Evolutionary conservation across 179 eudicot species (phyloP), one percentile per base, ranked within the genome.

Genomic region (Corrigiola litoralis): DNA sequence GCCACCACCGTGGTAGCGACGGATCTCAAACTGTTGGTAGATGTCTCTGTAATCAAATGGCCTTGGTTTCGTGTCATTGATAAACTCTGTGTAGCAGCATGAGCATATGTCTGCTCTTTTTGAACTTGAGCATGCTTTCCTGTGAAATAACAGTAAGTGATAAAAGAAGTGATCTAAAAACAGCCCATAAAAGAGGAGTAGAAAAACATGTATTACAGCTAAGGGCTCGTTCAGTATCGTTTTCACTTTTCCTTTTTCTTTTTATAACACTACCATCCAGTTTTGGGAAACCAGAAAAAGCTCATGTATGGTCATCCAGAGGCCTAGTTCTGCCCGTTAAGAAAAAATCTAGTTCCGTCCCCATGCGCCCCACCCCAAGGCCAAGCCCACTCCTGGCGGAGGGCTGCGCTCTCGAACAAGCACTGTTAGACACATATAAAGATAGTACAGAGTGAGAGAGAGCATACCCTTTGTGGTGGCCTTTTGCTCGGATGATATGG

Each of bases 1-100:
- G 38, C 86, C 86, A 24, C 89, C 88, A 6, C 76, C 74, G 31
- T 69, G 77, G 70, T 84, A 75, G 10, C 75, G 79, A 1, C 68
- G 80, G 44, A 90, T 88, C 72, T 90, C 95, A 40, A 90, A 66
- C 42, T 88, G 95, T 65, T 90, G 97, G 73, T 88, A 90, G 46
- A 80, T 76, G 79, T 90, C 95, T 65, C 82, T 76, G 65, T 80
- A 75, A 70, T 90, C 82, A 56, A 90, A 81, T 21, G 75, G 79
- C 59, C 75, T 74, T 20, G 86, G 91, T 34, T 81, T 85, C 23
- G 70, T 38, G 57, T 85, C 92, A 21, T 33, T 61, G 45, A 75
- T 75, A 50, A 55, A 61, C 41, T 73, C 62, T n/a, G 61, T 51
- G 50, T 75, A 79, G 75, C 90, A 90, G 58, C 97, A 88, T 38